Evolutionary conservation across 495 filamentous ascomycete species (phyloP).

Genomic region (Tuber umbilicatum): DNA sequence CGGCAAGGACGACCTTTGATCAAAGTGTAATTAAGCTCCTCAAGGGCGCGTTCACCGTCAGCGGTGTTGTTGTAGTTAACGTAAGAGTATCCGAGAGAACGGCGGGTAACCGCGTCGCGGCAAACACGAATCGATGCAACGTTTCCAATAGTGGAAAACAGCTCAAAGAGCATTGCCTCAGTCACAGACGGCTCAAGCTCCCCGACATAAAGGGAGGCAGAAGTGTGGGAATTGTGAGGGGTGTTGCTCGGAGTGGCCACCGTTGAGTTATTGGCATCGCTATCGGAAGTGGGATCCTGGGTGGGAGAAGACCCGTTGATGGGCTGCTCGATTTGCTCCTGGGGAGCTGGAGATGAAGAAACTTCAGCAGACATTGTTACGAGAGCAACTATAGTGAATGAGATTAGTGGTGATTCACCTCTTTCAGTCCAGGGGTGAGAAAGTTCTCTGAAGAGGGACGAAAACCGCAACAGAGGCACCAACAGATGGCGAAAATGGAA

Average conservation of each 20-base stretch:
- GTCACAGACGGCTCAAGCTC: conserved; percentile 96
- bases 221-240: conserved; percentile 72
- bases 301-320: conserved; percentile 42
- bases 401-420: conserved; percentile 1
- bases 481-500: conserved; percentile 13
- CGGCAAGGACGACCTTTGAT: conserved; percentile 99
- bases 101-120: conserved; percentile 96
- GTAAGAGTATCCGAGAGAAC: conserved; percentile 98
- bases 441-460: conserved; percentile 18
- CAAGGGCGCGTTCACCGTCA: conserved; percentile 95
- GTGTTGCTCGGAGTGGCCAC: conserved; percentile 60
- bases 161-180: conserved; percentile 99
- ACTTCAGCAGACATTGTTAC: conserved; percentile 57
- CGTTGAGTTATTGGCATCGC: conserved; percentile 54
- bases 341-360: conserved; percentile 53
- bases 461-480: conserved; percentile 12
- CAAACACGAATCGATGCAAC: conserved; percentile 99
- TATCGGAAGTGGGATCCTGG: conserved; percentile 53
- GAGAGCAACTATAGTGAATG: conserved; percentile 13
- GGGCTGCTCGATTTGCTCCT: conserved; percentile 63
- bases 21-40: conserved; percentile 98
- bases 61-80: conserved; percentile 98
- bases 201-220: conserved; percentile 96
- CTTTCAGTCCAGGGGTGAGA: conserved; percentile 14
- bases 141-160: conserved; percentile 98